Evolutionary conservation across 257 asterid genomes (phyloP), one percentile per base, ranked within the genome.

Genomic region (Solanum piurae): DNA sequence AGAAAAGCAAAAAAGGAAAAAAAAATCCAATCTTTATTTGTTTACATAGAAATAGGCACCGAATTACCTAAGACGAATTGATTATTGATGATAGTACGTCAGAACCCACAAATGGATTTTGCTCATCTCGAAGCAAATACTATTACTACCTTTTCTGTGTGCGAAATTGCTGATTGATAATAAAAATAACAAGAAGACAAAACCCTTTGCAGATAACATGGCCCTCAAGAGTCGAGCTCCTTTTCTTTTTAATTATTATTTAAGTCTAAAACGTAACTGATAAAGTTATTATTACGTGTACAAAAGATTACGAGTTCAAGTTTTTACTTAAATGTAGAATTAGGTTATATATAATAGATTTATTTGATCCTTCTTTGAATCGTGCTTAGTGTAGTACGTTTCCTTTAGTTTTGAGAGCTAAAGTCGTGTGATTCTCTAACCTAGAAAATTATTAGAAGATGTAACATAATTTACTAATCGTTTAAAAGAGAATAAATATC

Each of bases 41-140:
- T 83, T 62, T 86, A 83, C 37, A 23, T 16, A 82, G 77, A 80
- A 29, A 46, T 84, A 29, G 69, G 71, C 27, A 62, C 80, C 86
- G 66, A 71, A 34, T 84, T 87, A 76, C 90, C 87, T 71, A 7
- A 83, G 83, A 75, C 12, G 87, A 84, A 84, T 74, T n/a, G 84
- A 42, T 74, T 74, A 74, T 21, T 0, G 66, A 44, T 49, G 87
- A 76, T 77, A 80, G 87, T 66, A 27, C 36, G 85, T 83, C 60
- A 72, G 87, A 77, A 89, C 1, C 10, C 75, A 44, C 69, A 79
- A 58, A 52, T 37, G 74, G 88, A 7, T 74, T 88, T 88, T 55
- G 89, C 87, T 40, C 36, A 83, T 49, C 87, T 64, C 89, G 68
- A 90, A 90, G 92, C 89, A 83, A 64, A 69, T 46, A 20, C 64